phyloP scores from a whole-genome alignment of 2,329 filamentous ascomycete species.

The Ophiostoma angusticollis region DNA sequence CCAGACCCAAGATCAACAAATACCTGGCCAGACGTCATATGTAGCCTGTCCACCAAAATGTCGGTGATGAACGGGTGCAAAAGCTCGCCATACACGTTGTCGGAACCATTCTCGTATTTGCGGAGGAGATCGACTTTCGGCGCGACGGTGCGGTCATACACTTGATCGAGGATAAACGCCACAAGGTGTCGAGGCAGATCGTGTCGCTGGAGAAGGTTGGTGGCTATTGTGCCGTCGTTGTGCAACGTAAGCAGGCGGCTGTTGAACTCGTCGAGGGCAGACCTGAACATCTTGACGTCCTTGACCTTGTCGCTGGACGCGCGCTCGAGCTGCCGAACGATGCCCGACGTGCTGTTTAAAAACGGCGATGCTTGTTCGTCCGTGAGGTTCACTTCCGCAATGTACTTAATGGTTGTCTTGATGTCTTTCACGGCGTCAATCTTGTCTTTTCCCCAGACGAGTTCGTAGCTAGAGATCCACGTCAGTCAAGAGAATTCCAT shows the following conservation, averaged over 20 bases:
- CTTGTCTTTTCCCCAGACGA: constrained; percentile 66
- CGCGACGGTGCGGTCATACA: constrained; percentile 85
- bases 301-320: constrained; percentile 56
- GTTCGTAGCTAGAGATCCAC: constrained; percentile 43
- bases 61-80: constrained; percentile 71
- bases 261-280: constrained; percentile 69
- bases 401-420: constrained; percentile 52
- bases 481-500: constrained; percentile 9
- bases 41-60: constrained; percentile 63
- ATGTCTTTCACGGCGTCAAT: constrained; percentile 68
- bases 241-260: constrained; percentile 51
- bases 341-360: constrained; percentile 57
- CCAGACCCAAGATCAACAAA: constrained; percentile 94
- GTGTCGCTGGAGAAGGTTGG: constrained; percentile 56
- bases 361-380: constrained; percentile 54
- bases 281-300: constrained; percentile 54
- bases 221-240: constrained; percentile 56
- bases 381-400: constrained; percentile 67
- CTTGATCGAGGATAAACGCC: constrained; percentile 71
- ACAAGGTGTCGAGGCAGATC: constrained; percentile 59
- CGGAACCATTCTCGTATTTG: constrained; percentile 78
- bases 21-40: constrained; percentile 68
- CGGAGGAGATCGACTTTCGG: constrained; percentile 72
- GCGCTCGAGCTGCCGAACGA: constrained; percentile 64
- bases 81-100: constrained; percentile 91